These are phyloP conservation scores for Aspergillus sp. DNA, from an alignment of 2,329 filamentous ascomycete genomes.

Conservation along the genomic window DNA sequence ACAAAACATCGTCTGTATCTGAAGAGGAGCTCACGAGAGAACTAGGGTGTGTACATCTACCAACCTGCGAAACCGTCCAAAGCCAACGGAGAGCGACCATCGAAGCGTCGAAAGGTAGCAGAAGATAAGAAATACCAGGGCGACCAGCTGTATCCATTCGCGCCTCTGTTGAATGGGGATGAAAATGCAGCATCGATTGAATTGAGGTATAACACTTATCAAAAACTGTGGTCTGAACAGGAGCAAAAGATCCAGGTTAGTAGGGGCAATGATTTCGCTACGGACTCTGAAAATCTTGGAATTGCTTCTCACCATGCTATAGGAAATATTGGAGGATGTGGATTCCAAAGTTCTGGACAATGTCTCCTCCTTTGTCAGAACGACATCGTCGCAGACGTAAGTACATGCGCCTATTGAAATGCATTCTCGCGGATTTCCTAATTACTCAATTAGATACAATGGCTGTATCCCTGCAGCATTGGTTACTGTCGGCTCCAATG, in stretches of 20 bases:
- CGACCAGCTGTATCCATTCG: conserved; percentile 23
- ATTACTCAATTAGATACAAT: conserved; percentile 23
- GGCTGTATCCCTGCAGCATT: conserved; percentile 38
- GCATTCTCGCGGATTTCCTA: background rate
- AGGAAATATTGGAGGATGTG: conserved; percentile 34
- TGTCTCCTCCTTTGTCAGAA: conserved; percentile 33
- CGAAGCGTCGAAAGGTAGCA: conserved; percentile 55
- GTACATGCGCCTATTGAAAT: conserved; percentile 5
- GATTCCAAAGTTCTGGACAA: conserved; percentile 35
- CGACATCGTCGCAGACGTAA: conserved; percentile 32
- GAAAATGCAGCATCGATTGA: conserved; percentile 28
- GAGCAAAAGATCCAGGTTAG: conserved; percentile 36
- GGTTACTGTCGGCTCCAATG: conserved; percentile 40
- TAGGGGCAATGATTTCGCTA: background rate
- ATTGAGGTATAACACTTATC: conserved; percentile 33
- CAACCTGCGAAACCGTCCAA: conserved; percentile 44
- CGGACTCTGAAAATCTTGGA: background rate
- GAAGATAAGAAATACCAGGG: conserved; percentile 23
- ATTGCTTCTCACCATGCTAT: conserved; percentile 7
- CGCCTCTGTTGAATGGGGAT: conserved; percentile 35
- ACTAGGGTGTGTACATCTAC: conserved; percentile 60
- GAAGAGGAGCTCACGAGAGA: conserved; percentile 12
- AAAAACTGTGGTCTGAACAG: conserved; percentile 35
- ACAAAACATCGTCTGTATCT: background rate
- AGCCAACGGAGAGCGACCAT: conserved; percentile 38